Evolutionary conservation across 2,329 filamentous ascomycete species (phyloP).

Genomic region (Microthyrium microscopicum): DNA sequence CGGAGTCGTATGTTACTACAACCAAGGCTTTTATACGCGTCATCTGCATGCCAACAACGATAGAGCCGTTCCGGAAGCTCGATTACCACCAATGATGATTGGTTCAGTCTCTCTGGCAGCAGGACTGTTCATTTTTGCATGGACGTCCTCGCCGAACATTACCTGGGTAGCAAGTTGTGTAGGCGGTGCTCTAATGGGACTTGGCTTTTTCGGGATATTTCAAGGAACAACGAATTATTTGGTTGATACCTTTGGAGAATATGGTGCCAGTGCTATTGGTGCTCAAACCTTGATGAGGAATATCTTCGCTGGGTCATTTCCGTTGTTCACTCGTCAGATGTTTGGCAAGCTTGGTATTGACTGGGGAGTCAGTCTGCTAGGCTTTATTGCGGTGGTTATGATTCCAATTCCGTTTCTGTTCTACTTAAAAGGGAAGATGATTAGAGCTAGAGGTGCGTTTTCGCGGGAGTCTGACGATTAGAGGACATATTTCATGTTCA

Average conservation of each 20-base stretch:
- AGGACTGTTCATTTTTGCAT: slow-evolving; percentile 44
- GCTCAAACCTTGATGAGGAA: slow-evolving; percentile 34
- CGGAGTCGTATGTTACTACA: slow-evolving; percentile 41
- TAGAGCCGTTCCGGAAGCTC: slow-evolving; percentile 39
- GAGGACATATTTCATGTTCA: too few relatives aligned
- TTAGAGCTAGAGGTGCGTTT: slow-evolving; percentile 28
- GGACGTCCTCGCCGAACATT: slow-evolving; percentile 33
- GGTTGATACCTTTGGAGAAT: slow-evolving; percentile 41
- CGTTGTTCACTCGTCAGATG: slow-evolving; percentile 36
- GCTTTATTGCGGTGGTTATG: slow-evolving; percentile 25
- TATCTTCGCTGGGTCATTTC: slow-evolving; percentile 31
- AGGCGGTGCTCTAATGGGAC: slow-evolving; percentile 27
- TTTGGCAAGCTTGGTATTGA: slow-evolving; percentile 7
- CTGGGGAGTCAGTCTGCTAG: slow-evolving; percentile 15
- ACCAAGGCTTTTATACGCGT: slow-evolving; percentile 47
- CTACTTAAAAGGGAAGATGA: slow-evolving; percentile 37
- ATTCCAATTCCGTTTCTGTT: slow-evolving; percentile 32
- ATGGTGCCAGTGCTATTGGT: slow-evolving; percentile 28
- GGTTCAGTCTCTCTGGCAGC: slow-evolving; percentile 39
- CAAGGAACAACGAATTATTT: slow-evolving; percentile 67
- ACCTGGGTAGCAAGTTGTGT: slow-evolving; percentile 41
- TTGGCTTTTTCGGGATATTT: background rate
- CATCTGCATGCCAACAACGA: slow-evolving; percentile 34
- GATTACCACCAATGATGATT: slow-evolving; percentile 47
- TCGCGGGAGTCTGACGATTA: slow-evolving; percentile 17